phyloP scores from a whole-genome alignment of 768 basidiomycete species.

The Termitomyces heimii region DNA sequence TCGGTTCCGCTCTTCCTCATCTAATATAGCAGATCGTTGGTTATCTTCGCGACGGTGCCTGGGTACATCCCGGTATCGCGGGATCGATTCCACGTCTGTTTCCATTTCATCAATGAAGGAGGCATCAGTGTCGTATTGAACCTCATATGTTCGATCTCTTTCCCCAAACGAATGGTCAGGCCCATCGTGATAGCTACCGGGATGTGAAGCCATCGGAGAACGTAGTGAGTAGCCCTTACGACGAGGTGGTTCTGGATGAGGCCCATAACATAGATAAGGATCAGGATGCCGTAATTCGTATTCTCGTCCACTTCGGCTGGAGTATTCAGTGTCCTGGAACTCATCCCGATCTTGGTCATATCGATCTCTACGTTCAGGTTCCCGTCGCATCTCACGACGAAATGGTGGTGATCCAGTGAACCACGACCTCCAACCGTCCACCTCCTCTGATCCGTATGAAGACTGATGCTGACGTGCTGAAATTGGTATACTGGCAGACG shows the following conservation, averaged over 20 bases:
- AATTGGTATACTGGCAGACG: conserved; percentile 15
- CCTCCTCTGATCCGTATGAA: conserved; percentile 9
- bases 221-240: conserved; percentile 7
- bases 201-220: conserved; percentile 14
- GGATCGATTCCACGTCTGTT: conserved; percentile 3
- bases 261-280: conserved; percentile 5
- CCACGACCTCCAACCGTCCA: conserved; percentile 14
- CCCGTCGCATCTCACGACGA: conserved; percentile 11
- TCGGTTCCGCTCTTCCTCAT: conserved; percentile 7
- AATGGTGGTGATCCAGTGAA: not conserved
- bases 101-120: conserved; percentile 15
- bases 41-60: not conserved
- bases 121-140: conserved; percentile 14
- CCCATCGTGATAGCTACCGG: conserved; percentile 11
- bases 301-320: conserved; percentile 5
- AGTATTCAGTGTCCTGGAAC: conserved; percentile 9
- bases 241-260: conserved; percentile 10
- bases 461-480: conserved; percentile 6
- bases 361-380: conserved; percentile 3
- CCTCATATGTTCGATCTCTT: conserved; percentile 8
- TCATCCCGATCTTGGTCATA: conserved; percentile 8
- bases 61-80: conserved; percentile 1
- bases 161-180: conserved; percentile 15
- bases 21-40: not conserved
- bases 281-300: conserved; percentile 7